These are phyloP conservation scores for Saccharomycopsis sp. DNA, from an alignment of 805 yeast species.

Conservation along the genomic window DNA sequence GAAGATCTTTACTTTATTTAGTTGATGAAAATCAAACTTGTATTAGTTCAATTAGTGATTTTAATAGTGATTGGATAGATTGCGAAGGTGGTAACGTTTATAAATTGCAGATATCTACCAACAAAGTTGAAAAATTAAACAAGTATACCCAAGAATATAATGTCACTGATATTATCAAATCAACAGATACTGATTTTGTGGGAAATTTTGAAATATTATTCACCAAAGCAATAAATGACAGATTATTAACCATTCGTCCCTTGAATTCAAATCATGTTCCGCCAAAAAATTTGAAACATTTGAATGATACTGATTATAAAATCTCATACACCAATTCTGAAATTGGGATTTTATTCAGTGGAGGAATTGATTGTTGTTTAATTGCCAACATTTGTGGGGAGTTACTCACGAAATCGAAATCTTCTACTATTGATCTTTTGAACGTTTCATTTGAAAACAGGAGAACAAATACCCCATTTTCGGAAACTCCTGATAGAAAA, in stretches of 20 bases:
- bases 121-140: background rate
- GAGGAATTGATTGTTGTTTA: conserved; percentile 90
- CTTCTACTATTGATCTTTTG: conserved; percentile 49
- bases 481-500: conserved; percentile 77
- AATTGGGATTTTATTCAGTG: conserved; percentile 72
- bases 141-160: background rate
- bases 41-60: conserved; percentile 8
- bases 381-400: conserved; percentile 46
- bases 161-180: background rate
- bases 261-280: background rate
- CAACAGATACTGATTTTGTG: background rate
- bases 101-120: no score
- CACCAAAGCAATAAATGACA: conserved; percentile 30
- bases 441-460: conserved; percentile 93
- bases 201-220: conserved; percentile 24
- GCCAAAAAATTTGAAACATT: background rate
- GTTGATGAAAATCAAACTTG: conserved; percentile 19
- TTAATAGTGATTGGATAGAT: conserved; percentile 10
- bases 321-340: conserved; percentile 20
- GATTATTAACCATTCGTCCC: conserved; percentile 57
- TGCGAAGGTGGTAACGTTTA: conserved; percentile 13
- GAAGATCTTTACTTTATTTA: conserved; percentile 56
- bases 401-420: conserved; percentile 18
- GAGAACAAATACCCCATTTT: conserved; percentile 49
- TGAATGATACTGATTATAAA: no score